Evolutionary conservation across 345 rosid genomes (phyloP).

Genomic region (Diplotaxis tenuifolia): DNA sequence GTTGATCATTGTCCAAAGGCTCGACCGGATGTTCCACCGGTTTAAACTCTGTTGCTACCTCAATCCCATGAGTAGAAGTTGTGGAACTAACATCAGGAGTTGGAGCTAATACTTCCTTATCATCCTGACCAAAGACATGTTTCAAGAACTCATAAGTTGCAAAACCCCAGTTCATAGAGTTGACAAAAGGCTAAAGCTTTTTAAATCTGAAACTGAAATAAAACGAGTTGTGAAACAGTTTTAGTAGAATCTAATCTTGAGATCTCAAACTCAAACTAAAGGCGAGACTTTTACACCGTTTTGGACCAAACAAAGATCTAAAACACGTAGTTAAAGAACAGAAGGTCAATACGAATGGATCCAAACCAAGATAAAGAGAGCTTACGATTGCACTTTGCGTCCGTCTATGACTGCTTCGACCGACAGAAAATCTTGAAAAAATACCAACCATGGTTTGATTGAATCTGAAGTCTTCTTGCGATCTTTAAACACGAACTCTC

Average conservation of each 20-base stretch:
- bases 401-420: constrained; percentile 70
- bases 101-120: constrained; percentile 61
- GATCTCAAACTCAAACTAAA: constrained; percentile 12
- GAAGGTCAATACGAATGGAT: not conserved
- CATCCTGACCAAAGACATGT: constrained; percentile 47
- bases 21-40: constrained; percentile 90
- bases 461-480: constrained; percentile 10
- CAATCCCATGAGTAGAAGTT: constrained; percentile 76
- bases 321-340: constrained; percentile 1
- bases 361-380: constrained; percentile 1
- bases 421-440: constrained; percentile 80
- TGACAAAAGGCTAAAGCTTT: not conserved
- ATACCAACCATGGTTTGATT: constrained; percentile 72
- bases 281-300: not conserved
- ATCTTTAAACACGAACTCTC: constrained; percentile 1
- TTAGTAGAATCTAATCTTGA: not conserved
- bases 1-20: constrained; percentile 75
- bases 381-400: constrained; percentile 86
- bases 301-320: constrained; percentile 15
- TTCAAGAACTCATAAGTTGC: constrained; percentile 6
- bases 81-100: constrained; percentile 42
- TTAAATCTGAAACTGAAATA: constrained; percentile 13
- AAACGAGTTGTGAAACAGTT: not conserved
- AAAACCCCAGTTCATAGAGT: not conserved
- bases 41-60: constrained; percentile 79